phyloP scores from a whole-genome alignment of 495 filamentous ascomycete genomes.

The Daldinia concentrica region DNA sequence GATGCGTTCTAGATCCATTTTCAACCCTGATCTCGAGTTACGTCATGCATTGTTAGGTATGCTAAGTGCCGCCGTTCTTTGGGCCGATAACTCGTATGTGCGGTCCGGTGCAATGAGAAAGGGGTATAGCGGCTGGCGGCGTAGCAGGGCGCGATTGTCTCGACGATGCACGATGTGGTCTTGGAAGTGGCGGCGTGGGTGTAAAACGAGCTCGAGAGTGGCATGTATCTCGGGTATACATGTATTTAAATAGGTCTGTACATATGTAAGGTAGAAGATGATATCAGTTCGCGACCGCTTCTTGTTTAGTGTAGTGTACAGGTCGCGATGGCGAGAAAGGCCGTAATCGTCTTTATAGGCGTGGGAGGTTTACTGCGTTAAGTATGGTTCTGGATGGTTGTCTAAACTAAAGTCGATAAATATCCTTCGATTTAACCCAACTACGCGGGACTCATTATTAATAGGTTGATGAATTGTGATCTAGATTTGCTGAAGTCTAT shows the following conservation, averaged over 20 bases:
- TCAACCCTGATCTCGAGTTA: slow-evolving; percentile 18
- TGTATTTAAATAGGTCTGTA: slow-evolving; percentile 4
- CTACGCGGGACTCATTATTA: slow-evolving; percentile 27
- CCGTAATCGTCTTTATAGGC: background rate
- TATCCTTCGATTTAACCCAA: background rate
- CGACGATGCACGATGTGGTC: background rate
- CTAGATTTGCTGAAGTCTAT: slow-evolving; percentile 26
- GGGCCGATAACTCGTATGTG: slow-evolving; percentile 18
- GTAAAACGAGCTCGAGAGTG: background rate
- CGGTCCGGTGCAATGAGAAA: slow-evolving; percentile 20
- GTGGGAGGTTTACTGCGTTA: background rate
- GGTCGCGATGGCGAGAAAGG: slow-evolving; percentile 13
- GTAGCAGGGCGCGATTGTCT: slow-evolving; percentile 5
- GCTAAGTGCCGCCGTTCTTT: background rate
- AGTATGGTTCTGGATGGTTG: slow-evolving; percentile 4
- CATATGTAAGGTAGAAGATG: background rate
- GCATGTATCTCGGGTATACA: slow-evolving; percentile 13
- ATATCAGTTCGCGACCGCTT: slow-evolving; percentile 16
- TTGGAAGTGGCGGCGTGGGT: slow-evolving; percentile 25
- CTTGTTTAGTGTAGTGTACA: slow-evolving; percentile 2
- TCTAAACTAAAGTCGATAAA: slow-evolving; percentile 1
- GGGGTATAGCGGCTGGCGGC: slow-evolving; percentile 21
- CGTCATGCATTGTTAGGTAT: slow-evolving; percentile 30
- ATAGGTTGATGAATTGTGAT: slow-evolving; percentile 22
- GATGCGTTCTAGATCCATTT: slow-evolving; percentile 19